Evolutionary conservation across 2,329 filamentous ascomycete species (phyloP), one percentile per base, ranked within the genome.

Genomic region (Fusarium decemcellulare): DNA sequence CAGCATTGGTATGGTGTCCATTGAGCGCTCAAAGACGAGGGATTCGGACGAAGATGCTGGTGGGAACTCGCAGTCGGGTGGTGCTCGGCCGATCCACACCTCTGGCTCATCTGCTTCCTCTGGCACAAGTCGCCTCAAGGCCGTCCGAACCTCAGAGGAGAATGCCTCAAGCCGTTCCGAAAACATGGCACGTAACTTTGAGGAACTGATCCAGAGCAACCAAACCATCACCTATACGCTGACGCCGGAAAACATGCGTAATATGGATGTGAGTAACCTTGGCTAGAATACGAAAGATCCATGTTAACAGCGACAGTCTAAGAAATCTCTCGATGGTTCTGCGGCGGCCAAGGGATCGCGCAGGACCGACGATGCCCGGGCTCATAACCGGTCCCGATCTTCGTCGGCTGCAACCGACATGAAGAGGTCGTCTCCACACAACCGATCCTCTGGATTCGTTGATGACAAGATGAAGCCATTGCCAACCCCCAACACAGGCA

Each of bases 141-240:
- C 85, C 8, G 79, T 87, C 4, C 84, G 87, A 40, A 86, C 83
- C 5, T 91, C 89, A 0, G 88, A 91, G 67, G 89, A 91, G 15
- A 86, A 83, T 70, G 77, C 75, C 36, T 79, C 79, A 16, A 84
- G 76, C 60, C 83, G 81, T 7, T 80, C 83, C 8, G 87, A 88
- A 47, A 88, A 91, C 61, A 88, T 91, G 51, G 87, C 88, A 10
- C 88, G 87, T 48, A 90, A 92, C 72, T 91, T 96, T 74, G 93
- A 96, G 75, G 87, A 94, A 72, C 84, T 95, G 53, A 95, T 96
- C 67, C 89, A 93, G 60, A 94, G 93, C 77, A 91, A 94, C 72
- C 89, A 94, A 76, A 95, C 93, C 2, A 90, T 95, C 44, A 93
- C 93, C 72, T 95, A 92, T 77, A 95, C 93, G 2, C 84, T 95